A percentile compares a stretch with the other conserved stretches of the same genome.
These are phyloP conservation scores for Mrakia hoshinonis DNA, from an alignment of 768 basidiomycete genomes.

Conservation along the genomic window DNA sequence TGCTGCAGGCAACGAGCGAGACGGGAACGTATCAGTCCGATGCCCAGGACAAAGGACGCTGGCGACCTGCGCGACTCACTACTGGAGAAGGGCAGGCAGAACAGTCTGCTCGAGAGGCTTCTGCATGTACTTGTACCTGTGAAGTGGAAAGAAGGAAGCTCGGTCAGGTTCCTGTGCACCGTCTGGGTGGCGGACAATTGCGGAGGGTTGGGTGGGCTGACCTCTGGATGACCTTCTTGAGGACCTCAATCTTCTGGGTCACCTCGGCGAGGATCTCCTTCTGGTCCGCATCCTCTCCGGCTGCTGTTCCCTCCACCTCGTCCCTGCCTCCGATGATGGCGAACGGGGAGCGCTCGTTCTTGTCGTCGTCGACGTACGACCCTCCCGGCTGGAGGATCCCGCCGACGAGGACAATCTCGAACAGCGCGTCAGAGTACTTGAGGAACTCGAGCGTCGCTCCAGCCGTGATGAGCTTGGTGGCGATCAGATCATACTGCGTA, in stretches of 20 bases:
- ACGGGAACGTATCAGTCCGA: no score
- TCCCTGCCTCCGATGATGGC: slow-evolving; percentile 73
- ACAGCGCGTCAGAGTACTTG: slow-evolving; percentile 94
- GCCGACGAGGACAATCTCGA: slow-evolving; percentile 91
- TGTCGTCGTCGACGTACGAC: slow-evolving; percentile 65
- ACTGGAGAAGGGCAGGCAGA: slow-evolving; percentile 66
- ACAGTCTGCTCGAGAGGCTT: slow-evolving; percentile 82
- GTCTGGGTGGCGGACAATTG: neutral
- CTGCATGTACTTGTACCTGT: slow-evolving; percentile 97
- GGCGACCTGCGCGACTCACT: no score
- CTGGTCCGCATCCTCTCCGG: slow-evolving; percentile 32
- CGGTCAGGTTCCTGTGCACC: neutral
- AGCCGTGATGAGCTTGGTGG: slow-evolving; percentile 63
- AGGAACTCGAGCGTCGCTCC: slow-evolving; percentile 87
- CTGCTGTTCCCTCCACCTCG: slow-evolving; percentile 16
- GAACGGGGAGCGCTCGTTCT: slow-evolving; percentile 73
- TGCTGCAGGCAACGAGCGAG: slow-evolving; percentile 37
- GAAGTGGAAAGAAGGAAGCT: neutral
- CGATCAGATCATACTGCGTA: slow-evolving; percentile 60
- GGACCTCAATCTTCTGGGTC: slow-evolving; percentile 85
- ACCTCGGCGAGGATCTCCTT: slow-evolving; percentile 47
- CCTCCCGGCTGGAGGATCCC: slow-evolving; percentile 95
- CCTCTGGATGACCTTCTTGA: slow-evolving; percentile 94
- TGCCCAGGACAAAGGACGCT: no score
- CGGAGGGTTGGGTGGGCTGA: slow-evolving; percentile 37